Conservation (phyloP, 1,284 basidiomycete species). For the Ustanciosporium gigantosporum region DNA sequence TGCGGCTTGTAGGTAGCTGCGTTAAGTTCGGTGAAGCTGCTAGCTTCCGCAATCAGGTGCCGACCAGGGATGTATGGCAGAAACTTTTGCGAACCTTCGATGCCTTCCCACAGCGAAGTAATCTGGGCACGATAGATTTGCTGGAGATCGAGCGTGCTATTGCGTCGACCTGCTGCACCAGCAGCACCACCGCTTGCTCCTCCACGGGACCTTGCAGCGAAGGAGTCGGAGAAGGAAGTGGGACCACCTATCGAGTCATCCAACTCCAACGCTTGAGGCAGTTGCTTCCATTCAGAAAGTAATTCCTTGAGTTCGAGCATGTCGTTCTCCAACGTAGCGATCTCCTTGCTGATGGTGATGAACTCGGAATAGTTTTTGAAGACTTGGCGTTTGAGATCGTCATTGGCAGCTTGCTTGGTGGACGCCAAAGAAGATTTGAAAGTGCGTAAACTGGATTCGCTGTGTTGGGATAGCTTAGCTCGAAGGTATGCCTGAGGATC, state of each 20-base stretch:
- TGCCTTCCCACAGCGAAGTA: conserved; percentile 82
- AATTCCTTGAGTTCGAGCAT: conserved; percentile 95
- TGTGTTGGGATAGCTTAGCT: conserved; percentile 45
- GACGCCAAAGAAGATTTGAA: conserved; percentile 34
- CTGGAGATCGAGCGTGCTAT: conserved; percentile 71
- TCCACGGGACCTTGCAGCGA: too few species aligned
- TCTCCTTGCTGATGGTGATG: conserved; percentile 94
- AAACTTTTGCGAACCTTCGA: conserved; percentile 96
- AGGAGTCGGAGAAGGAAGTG: conserved; percentile 10
- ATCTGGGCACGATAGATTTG: conserved; percentile 92
- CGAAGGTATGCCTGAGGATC: conserved; percentile 54
- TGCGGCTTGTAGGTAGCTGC: conserved; percentile 92
- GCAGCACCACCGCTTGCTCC: background rate
- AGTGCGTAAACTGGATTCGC: conserved; percentile 41
- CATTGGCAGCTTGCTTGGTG: conserved; percentile 43
- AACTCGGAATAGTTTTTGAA: conserved; percentile 80
- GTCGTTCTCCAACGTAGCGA: conserved; percentile 92
- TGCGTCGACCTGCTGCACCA: conserved; percentile 16
- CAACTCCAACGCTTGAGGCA: conserved; percentile 52
- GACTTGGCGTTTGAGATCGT: conserved; percentile 52
- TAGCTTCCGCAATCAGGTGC: conserved; percentile 85
- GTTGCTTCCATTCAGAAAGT: conserved; percentile 79
- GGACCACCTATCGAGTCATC: conserved; percentile 35
- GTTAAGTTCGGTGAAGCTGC: conserved; percentile 82
- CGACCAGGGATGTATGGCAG: conserved; percentile 85